Base-by-base conservation (phyloP, 495 filamentous ascomycete species). In the Cairneyella variabilis region DNA sequence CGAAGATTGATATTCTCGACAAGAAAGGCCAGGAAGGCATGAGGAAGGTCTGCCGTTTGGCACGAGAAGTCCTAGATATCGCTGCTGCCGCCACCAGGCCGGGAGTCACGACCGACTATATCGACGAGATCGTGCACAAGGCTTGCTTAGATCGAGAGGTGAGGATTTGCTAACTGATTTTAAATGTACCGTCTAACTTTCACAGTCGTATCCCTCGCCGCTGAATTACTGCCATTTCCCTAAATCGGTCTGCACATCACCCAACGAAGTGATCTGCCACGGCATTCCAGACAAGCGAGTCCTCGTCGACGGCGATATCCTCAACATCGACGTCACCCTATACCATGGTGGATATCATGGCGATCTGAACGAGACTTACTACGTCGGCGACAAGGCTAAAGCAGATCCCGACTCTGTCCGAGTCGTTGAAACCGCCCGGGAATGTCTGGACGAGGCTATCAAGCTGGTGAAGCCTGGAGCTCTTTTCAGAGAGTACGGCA, bases 221-320 rank as follows among this genome's bases (percentile, higher is more conserved):
- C 71, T 99, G 8, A 99, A 99, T 74, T 99, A 99, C 68, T 83
- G 84, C 75, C 76, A 90, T 67, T 99, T 97, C 74, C 93, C 93
- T 51, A 99, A 99, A 75, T 99, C 93, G 1, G 84, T 97, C 40
- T 99, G 93, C 70, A 97, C 91, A 1, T 96, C 91, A 2, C 65
- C 87, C 54, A 99, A 99, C 74, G 93, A 99, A 71, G 85, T 95
- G 51, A 97, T 99, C 64, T 95, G 90, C 71, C 90, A 95, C 74
- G 90, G 90, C 48, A 95, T 95, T 50, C 90, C 90, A 16, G 90
- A 95, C 54, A 78, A 88, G 58, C 78, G 90, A 20, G 75, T 85
- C 8, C 72, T 95, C 7, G 69, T 87, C 42, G 89, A 95, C 54
- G 90, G 90, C 43, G 90, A 95, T 56, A 95, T 95, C 42, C 65